Evolutionary conservation across 345 rosid species (phyloP).

Genomic region (Populus euphratica): DNA sequence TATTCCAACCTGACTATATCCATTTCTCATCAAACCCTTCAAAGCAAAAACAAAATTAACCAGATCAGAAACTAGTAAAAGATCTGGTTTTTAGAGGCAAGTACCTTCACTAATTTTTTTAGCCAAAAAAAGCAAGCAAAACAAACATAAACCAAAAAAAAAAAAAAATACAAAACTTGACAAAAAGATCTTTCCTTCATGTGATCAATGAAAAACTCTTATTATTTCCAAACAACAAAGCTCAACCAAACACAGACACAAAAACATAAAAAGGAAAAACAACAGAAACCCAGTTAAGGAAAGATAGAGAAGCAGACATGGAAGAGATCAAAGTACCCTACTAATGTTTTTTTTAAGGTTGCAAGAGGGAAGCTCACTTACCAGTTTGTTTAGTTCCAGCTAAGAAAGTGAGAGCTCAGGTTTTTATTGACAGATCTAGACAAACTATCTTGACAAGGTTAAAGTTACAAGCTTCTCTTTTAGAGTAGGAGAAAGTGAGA

Average conservation of each 20-base stretch:
- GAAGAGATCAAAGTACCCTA: conserved; percentile 6
- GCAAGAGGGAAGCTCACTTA: conserved; percentile 36
- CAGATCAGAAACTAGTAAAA: conserved; percentile 12
- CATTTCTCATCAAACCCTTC: background rate
- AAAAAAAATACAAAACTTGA: conserved; percentile 3
- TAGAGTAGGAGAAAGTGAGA: background rate
- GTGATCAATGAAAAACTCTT: conserved; percentile 21
- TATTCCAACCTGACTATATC: background rate
- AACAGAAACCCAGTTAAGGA: background rate
- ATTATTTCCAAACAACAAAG: conserved; percentile 3
- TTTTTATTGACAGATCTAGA: conserved; percentile 39
- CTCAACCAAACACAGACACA: background rate
- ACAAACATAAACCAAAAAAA: conserved; percentile 5
- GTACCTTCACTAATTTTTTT: background rate
- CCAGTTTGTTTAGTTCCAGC: conserved; percentile 31
- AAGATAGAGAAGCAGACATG: background rate
- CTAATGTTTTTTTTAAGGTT: conserved; percentile 3
- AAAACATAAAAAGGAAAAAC: background rate
- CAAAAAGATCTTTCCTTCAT: conserved; percentile 27
- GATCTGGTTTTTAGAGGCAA: conserved; percentile 10
- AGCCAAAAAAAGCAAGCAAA: conserved; percentile 9
- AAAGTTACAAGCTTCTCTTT: conserved; percentile 7
- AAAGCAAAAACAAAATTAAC: background rate
- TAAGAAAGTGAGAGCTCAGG: background rate
- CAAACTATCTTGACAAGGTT: conserved; percentile 1